Conservation (phyloP, 129 eudicot genomes). For the Glebionis coronaria region DNA sequence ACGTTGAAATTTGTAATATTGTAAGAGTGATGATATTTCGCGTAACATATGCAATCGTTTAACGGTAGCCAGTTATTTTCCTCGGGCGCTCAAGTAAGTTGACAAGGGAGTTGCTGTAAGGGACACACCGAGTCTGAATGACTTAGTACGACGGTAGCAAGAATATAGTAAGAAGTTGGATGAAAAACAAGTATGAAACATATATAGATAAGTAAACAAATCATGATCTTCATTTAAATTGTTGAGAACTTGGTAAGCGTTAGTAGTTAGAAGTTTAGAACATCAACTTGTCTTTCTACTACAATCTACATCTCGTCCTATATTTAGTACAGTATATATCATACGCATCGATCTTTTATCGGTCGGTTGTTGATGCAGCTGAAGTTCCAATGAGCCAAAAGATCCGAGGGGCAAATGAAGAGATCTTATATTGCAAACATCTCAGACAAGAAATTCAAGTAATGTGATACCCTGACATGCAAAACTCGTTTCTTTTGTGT, state of each 20-base stretch:
- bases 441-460: constrained; percentile 11
- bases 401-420: constrained; percentile 10
- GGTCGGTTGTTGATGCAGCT: neutral
- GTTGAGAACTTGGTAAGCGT: constrained; percentile 16
- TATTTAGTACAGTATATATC: neutral
- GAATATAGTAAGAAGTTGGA: constrained; percentile 16
- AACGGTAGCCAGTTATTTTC: no score
- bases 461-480: neutral
- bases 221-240: constrained; percentile 3
- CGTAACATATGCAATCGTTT: no score
- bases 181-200: neutral
- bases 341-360: neutral
- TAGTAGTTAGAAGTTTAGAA: constrained; percentile 7
- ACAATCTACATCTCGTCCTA: neutral
- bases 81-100: no score
- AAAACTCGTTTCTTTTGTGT: neutral
- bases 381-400: constrained; percentile 17
- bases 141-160: no score
- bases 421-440: constrained; percentile 9
- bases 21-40: no score
- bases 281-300: constrained; percentile 11
- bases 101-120: no score
- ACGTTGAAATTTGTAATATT: no score
- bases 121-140: no score
- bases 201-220: constrained; percentile 3